Conservation (phyloP, 176 grass and related monocot species). For the Dendrocalamus sinicus region DNA sequence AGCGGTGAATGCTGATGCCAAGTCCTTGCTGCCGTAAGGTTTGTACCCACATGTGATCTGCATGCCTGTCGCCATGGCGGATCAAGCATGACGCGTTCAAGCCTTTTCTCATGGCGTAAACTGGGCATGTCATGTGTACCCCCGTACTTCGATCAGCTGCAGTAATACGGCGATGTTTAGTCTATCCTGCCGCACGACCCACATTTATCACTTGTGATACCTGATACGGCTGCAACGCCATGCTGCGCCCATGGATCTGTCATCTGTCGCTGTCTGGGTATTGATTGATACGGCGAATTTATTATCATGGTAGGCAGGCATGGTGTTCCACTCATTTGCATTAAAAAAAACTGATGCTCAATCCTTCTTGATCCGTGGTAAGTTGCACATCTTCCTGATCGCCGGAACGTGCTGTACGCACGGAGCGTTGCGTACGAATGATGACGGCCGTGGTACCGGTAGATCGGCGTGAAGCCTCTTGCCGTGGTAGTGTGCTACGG, state of each 20-base stretch:
- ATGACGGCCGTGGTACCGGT: slow-evolving; percentile 6
- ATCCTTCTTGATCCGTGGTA: background rate
- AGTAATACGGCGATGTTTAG: background rate
- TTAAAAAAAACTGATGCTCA: slow-evolving; percentile 2
- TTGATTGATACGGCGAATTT: slow-evolving; percentile 26
- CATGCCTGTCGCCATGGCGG: background rate
- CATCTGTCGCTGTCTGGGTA: background rate
- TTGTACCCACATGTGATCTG: background rate
- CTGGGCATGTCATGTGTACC: background rate
- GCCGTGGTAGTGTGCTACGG: slow-evolving; percentile 14
- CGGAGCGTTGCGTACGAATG: background rate
- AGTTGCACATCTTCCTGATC: slow-evolving; percentile 30
- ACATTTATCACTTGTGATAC: background rate
- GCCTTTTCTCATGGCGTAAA: background rate
- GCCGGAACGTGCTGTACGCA: slow-evolving; percentile 24
- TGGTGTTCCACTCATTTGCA: slow-evolving; percentile 30
- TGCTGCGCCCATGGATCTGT: background rate
- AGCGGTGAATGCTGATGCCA: background rate
- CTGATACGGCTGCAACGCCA: background rate
- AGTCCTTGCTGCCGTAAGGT: background rate
- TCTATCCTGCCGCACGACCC: background rate
- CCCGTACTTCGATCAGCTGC: background rate
- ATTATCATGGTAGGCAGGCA: background rate
- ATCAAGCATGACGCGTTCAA: background rate
- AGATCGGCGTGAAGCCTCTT: background rate